Evolutionary conservation across 495 filamentous ascomycete genomes (phyloP).

Genomic region (Polyplosphaeria fusca): DNA sequence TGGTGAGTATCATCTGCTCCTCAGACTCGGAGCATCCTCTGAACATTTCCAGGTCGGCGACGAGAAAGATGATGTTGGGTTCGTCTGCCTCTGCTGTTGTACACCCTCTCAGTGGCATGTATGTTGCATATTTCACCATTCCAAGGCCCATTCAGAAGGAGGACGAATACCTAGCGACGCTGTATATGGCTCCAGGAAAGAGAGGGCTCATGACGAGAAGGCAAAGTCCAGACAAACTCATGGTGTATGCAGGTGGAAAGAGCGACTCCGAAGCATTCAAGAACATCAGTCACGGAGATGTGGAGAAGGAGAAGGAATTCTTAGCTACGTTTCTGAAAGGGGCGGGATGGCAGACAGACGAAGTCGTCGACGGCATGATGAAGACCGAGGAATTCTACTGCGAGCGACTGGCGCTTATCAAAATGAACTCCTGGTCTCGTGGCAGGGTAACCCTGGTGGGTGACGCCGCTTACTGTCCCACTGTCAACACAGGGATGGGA

Average conservation of each 20-base stretch:
- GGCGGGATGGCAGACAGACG: constrained; percentile 47
- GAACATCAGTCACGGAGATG: constrained; percentile 25
- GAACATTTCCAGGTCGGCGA: constrained; percentile 9
- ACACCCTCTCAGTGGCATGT: constrained; percentile 8
- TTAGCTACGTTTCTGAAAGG: constrained; percentile 45
- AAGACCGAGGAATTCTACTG: constrained; percentile 50
- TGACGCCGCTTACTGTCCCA: constrained; percentile 37
- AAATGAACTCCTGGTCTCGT: constrained; percentile 21
- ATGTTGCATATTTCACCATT: constrained; percentile 25
- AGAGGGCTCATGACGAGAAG: constrained; percentile 44
- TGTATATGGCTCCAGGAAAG: constrained; percentile 38
- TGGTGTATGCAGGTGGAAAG: constrained; percentile 40
- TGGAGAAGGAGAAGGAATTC: constrained; percentile 19
- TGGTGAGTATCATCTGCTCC: too few species aligned
- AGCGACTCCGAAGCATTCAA: constrained; percentile 31
- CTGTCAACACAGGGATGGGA: constrained; percentile 33
- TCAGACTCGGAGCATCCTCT: too few species aligned
- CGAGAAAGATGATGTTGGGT: neutral
- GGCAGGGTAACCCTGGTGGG: constrained; percentile 36
- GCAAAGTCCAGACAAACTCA: constrained; percentile 39
- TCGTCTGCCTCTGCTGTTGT: neutral
- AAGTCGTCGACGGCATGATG: constrained; percentile 41
- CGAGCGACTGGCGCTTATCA: constrained; percentile 30
- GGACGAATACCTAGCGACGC: constrained; percentile 42
- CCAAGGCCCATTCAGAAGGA: constrained; percentile 31